phyloP scores from a whole-genome alignment of 768 basidiomycete species.

The Suillus subalutaceus region DNA sequence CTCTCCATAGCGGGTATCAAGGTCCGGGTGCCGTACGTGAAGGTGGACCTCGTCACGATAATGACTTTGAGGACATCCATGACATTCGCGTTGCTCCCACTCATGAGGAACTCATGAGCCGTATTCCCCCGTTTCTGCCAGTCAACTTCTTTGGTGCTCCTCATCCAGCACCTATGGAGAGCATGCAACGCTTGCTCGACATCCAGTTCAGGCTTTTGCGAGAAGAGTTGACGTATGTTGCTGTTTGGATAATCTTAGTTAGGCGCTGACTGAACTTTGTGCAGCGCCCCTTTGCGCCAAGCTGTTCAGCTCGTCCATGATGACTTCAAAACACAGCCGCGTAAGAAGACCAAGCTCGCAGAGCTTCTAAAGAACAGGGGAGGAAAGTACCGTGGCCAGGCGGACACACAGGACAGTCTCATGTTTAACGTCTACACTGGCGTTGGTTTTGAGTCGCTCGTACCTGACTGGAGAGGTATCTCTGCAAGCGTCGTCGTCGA shows the following conservation, averaged over 20 bases:
- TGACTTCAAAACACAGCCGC: constrained; percentile 38
- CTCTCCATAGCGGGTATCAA: constrained; percentile 47
- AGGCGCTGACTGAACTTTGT: constrained; percentile 4
- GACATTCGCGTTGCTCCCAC: constrained; percentile 75
- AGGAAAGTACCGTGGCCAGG: constrained; percentile 56
- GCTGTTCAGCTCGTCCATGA: constrained; percentile 52
- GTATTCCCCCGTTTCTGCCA: constrained; percentile 58
- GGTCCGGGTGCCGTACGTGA: constrained; percentile 55
- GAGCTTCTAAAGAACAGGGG: constrained; percentile 54
- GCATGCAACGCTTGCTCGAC: constrained; percentile 70
- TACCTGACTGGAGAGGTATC: constrained; percentile 56
- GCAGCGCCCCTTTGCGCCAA: constrained; percentile 54
- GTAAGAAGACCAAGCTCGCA: constrained; percentile 41
- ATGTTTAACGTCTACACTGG: constrained; percentile 69
- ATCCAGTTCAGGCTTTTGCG: constrained; percentile 75
- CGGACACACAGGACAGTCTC: constrained; percentile 46
- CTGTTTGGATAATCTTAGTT: neutral
- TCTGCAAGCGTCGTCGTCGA: constrained; percentile 49
- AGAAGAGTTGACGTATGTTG: constrained; percentile 66
- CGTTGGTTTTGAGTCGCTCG: constrained; percentile 47
- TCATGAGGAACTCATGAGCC: constrained; percentile 58
- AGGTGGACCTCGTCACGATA: constrained; percentile 67
- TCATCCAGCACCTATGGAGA: constrained; percentile 56
- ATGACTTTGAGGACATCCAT: constrained; percentile 57
- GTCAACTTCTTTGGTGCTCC: constrained; percentile 61